A percentile compares a stretch with the other conserved stretches of the same genome.
Evolutionary conservation across 441 rosid genomes (phyloP).

Genomic region (Erodium chrysanthum): DNA sequence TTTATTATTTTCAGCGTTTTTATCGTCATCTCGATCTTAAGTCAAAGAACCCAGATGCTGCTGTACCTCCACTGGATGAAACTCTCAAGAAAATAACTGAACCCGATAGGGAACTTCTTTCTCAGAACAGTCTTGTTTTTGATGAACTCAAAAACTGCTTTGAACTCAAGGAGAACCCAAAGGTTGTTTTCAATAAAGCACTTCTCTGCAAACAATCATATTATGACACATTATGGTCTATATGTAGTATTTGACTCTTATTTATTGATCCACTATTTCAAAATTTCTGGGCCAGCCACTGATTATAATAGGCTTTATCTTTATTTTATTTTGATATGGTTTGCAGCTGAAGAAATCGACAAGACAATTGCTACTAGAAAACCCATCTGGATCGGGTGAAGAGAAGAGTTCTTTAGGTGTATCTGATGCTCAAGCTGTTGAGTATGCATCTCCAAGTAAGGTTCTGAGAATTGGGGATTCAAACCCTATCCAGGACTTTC

Average conservation of each 20-base stretch:
- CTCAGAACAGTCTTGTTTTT: conserved; percentile 37
- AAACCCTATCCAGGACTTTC: conserved; percentile 71
- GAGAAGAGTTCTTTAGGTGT: conserved; percentile 27
- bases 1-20: conserved; percentile 46
- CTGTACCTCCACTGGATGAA: conserved; percentile 69
- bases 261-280: neutral
- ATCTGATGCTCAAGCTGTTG: conserved; percentile 16
- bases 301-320: neutral
- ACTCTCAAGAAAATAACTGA: conserved; percentile 60
- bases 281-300: neutral
- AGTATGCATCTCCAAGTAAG: conserved; percentile 13
- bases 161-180: conserved; percentile 71
- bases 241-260: too few species aligned
- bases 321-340: conserved; percentile 6
- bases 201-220: conserved; percentile 2
- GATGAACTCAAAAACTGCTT: conserved; percentile 43
- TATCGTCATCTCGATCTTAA: conserved; percentile 66
- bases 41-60: conserved; percentile 56
- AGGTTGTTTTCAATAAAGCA: conserved; percentile 36
- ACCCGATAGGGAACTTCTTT: conserved; percentile 53
- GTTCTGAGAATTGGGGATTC: conserved; percentile 46
- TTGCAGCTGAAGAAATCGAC: conserved; percentile 63
- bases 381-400: conserved; percentile 57
- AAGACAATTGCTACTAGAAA: conserved; percentile 40
- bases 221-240: conserved; percentile 1